These are phyloP conservation scores for Myxozyma geophila DNA, from an alignment of 805 yeast genomes.

Conservation along the genomic window DNA sequence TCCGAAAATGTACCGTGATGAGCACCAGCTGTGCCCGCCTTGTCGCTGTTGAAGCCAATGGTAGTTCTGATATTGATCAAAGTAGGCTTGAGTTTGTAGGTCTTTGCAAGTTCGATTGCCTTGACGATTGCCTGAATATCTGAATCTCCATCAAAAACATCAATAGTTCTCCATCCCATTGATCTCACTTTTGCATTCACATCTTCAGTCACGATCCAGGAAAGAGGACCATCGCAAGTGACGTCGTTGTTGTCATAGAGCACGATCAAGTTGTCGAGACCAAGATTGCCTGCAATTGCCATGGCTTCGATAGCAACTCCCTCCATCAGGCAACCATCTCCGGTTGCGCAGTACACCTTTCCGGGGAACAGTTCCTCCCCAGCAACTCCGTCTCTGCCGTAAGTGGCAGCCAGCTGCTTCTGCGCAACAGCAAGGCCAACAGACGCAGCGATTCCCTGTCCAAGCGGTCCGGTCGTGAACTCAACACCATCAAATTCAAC, in stretches of 20 bases:
- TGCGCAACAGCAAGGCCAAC: constrained; percentile 50
- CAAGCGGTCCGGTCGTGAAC: constrained; percentile 51
- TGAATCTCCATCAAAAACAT: constrained; percentile 45
- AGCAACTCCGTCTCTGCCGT: constrained; percentile 45
- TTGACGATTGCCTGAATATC: constrained; percentile 44
- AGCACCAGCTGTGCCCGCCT: constrained; percentile 45
- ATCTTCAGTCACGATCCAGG: constrained; percentile 46
- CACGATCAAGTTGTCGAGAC: constrained; percentile 46
- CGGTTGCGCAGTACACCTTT: constrained; percentile 46
- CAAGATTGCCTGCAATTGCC: constrained; percentile 49
- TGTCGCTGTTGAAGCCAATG: constrained; percentile 46
- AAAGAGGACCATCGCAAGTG: constrained; percentile 49
- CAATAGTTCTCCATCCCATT: constrained; percentile 47
- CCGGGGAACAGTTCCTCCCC: constrained; percentile 39
- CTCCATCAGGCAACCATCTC: constrained; percentile 52
- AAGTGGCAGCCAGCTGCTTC: constrained; percentile 46
- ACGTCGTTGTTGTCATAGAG: constrained; percentile 49
- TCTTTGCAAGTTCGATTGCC: constrained; percentile 47
- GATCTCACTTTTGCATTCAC: constrained; percentile 45
- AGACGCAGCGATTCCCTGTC: constrained; percentile 50
- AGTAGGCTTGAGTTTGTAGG: constrained; percentile 45
- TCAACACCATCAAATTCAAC: constrained; percentile 48
- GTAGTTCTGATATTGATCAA: constrained; percentile 46
- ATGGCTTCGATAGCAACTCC: constrained; percentile 50
- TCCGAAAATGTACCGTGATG: constrained; percentile 49